A percentile compares a stretch with the other conserved stretches of the same genome.
phyloP scores from a whole-genome alignment of 2,329 filamentous ascomycete species.

The Ophiostoma tasmaniense region DNA sequence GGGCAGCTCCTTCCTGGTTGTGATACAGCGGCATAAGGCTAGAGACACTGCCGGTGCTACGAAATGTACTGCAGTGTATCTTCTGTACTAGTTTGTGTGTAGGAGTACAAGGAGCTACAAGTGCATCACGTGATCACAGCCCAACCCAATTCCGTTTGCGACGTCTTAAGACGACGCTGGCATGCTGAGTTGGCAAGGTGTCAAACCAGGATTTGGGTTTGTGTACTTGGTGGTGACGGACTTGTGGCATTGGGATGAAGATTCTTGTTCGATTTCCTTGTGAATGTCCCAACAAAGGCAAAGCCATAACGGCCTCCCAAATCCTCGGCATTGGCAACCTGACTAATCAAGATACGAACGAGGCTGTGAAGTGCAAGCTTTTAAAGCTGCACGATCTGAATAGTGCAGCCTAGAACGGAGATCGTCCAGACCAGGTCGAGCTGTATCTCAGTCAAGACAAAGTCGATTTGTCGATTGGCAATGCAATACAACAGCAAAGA shows the following conservation, averaged over 20 bases:
- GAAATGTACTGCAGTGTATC: neutral
- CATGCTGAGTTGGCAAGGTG: neutral
- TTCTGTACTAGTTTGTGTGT: neutral
- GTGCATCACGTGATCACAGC: neutral
- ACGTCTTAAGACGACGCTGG: neutral
- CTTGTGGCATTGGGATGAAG: neutral
- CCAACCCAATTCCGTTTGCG: constrained; percentile 1
- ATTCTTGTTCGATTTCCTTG: neutral
- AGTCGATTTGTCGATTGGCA: neutral
- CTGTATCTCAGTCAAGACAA: neutral
- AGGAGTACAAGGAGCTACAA: neutral
- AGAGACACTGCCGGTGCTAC: neutral
- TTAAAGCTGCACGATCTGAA: neutral
- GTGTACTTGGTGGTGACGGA: neutral
- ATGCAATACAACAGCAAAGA: neutral
- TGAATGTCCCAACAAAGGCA: neutral
- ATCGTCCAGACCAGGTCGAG: neutral
- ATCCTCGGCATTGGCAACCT: neutral
- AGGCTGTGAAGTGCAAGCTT: neutral
- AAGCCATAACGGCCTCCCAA: neutral
- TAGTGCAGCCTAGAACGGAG: neutral
- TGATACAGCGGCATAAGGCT: neutral
- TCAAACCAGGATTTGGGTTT: neutral
- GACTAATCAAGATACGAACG: neutral
- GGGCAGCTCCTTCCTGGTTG: neutral